Conservation (phyloP, 2,329 filamentous ascomycete species). For the Microcyclosporella mali region DNA sequence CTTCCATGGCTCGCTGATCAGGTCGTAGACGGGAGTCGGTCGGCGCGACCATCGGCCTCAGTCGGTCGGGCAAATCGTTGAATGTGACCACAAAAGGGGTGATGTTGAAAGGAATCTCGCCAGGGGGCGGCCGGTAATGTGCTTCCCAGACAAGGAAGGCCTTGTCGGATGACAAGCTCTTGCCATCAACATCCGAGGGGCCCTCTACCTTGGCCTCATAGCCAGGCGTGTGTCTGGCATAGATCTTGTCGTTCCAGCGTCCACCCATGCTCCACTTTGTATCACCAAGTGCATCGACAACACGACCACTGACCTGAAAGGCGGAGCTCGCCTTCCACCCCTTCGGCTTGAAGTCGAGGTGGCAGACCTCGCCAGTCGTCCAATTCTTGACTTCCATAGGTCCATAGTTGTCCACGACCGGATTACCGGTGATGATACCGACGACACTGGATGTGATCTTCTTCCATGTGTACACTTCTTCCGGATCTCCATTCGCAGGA, state of each 20-base stretch:
- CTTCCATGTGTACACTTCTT: constrained; percentile 94
- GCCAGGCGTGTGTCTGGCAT: constrained; percentile 84
- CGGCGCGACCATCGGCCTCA: constrained; percentile 71
- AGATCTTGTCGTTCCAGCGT: constrained; percentile 95
- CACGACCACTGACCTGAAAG: constrained; percentile 80
- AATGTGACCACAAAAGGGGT: constrained; percentile 93
- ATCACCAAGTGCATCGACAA: constrained; percentile 70
- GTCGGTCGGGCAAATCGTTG: constrained; percentile 82
- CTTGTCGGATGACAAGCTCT: constrained; percentile 45
- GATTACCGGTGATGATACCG: constrained; percentile 94
- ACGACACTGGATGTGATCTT: constrained; percentile 98
- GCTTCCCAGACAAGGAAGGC: constrained; percentile 93
- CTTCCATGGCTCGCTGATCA: constrained; percentile 96
- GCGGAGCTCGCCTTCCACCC: constrained; percentile 94
- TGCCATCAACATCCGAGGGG: constrained; percentile 34
- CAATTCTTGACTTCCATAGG: constrained; percentile 96
- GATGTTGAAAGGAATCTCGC: constrained; percentile 81
- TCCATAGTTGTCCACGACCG: constrained; percentile 96
- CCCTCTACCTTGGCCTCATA: constrained; percentile 67
- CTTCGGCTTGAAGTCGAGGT: constrained; percentile 86
- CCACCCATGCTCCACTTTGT: constrained; percentile 87
- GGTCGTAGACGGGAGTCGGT: constrained; percentile 90
- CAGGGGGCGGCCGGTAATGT: constrained; percentile 65
- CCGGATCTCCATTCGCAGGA: constrained; percentile 58
- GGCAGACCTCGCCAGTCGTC: constrained; percentile 86